Percentiles rank a stretch among this genome's conserved stretches.
Conservation (phyloP, 2,329 filamentous ascomycete genomes). For the Macrophomina phaseolina region DNA sequence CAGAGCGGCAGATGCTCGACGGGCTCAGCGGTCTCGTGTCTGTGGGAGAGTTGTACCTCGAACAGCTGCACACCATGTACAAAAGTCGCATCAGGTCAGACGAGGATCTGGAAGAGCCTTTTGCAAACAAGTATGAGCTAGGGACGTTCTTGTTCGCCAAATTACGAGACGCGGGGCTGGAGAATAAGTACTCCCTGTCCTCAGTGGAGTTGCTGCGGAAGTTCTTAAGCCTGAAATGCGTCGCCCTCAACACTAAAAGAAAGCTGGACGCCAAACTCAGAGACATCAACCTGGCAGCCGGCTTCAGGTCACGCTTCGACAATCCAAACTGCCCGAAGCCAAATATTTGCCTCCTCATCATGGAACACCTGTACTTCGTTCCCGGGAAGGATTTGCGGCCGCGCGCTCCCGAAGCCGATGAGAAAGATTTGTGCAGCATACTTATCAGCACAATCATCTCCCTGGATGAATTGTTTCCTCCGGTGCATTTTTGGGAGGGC, state of each 20-base stretch:
- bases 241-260: too few relatives aligned
- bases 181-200: not conserved
- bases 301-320: too few relatives aligned
- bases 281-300: too few relatives aligned
- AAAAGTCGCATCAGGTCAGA: not conserved
- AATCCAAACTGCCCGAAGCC: too few relatives aligned
- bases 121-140: not conserved
- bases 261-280: too few relatives aligned
- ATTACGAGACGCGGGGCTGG: too few relatives aligned
- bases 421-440: not conserved
- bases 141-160: not conserved
- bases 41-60: not conserved
- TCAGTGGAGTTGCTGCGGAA: not conserved
- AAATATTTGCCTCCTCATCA: too few relatives aligned
- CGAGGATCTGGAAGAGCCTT: not conserved
- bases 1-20: not conserved
- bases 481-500: not conserved
- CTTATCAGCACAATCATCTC: not conserved
- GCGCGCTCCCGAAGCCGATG: not conserved
- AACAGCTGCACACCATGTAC: not conserved
- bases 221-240: not conserved
- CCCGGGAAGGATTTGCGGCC: too few relatives aligned
- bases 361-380: too few relatives aligned
- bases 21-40: not conserved
- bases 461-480: not conserved